Percentiles rank a stretch among this genome's conserved stretches.
Evolutionary conservation across 2,329 filamentous ascomycete genomes (phyloP).

Genomic region (Pseudogymnoascus sp.): DNA sequence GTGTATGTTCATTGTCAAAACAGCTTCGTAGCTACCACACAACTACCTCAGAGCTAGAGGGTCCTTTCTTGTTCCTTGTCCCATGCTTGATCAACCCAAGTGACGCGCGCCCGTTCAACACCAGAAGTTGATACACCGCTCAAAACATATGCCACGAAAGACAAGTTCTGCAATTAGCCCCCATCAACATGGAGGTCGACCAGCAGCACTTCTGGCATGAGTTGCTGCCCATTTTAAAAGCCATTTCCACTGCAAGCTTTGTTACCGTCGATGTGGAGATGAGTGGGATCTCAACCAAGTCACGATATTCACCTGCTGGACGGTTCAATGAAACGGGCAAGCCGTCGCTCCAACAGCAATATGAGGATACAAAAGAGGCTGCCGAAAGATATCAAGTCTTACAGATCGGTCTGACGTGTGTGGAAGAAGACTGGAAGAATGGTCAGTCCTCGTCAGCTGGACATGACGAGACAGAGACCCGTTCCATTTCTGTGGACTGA

Average conservation of each 20-base stretch:
- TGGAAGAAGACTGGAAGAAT: slow-evolving; percentile 45
- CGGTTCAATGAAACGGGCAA: slow-evolving; percentile 31
- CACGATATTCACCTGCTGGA: slow-evolving; percentile 19
- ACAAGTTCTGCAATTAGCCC: not conserved
- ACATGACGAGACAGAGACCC: slow-evolving; percentile 6
- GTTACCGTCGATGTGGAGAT: slow-evolving; percentile 60
- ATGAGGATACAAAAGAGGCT: slow-evolving; percentile 49
- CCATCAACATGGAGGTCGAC: slow-evolving; percentile 47
- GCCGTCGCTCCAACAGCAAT: slow-evolving; percentile 50
- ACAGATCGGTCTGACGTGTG: slow-evolving; percentile 59
- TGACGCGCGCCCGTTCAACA: not conserved
- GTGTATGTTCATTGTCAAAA: not conserved
- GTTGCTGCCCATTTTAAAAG: slow-evolving; percentile 47
- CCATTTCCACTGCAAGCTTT: slow-evolving; percentile 51
- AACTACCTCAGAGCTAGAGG: not conserved
- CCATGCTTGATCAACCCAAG: not conserved
- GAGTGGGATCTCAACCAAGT: slow-evolving; percentile 47
- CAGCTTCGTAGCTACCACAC: not conserved
- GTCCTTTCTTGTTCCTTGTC: not conserved
- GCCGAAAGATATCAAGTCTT: slow-evolving; percentile 56
- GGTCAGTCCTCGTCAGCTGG: slow-evolving; percentile 27
- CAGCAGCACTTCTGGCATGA: slow-evolving; percentile 36
- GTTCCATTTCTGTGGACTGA: not conserved
- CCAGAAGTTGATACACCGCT: not conserved
- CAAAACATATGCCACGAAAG: not conserved